Evolutionary conservation across 257 asterid genomes (phyloP).

Genomic region (Plectranthus barbatus): DNA sequence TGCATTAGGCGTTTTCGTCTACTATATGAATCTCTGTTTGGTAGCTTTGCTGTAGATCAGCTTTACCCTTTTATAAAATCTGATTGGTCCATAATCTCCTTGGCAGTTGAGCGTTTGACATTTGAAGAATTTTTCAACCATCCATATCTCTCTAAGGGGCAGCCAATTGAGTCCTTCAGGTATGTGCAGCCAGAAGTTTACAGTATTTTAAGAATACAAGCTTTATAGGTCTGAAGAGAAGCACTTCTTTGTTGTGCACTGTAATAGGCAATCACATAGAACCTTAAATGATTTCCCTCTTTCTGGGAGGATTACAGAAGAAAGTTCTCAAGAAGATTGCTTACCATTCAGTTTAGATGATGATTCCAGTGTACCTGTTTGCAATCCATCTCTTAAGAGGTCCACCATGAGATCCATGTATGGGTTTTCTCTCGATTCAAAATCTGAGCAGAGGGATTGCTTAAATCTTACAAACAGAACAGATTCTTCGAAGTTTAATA

Average conservation of each 20-base stretch:
- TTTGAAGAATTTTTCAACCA: conserved; percentile 92
- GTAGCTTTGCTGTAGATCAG: neutral
- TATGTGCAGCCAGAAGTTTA: conserved; percentile 21
- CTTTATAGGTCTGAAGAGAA: neutral
- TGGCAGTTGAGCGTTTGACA: conserved; percentile 77
- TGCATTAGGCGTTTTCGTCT: conserved; percentile 6
- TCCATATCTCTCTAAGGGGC: conserved; percentile 61
- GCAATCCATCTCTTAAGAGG: conserved; percentile 38
- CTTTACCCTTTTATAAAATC: neutral
- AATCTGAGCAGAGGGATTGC: conserved; percentile 34
- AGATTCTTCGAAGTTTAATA: conserved; percentile 26
- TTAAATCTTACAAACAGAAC: conserved; percentile 26
- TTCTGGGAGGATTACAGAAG: conserved; percentile 35
- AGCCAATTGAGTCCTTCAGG: conserved; percentile 48
- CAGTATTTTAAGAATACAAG: conserved; percentile 5
- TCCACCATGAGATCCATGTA: conserved; percentile 30
- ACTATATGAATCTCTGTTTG: neutral
- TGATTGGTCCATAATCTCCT: conserved; percentile 9
- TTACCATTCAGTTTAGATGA: conserved; percentile 67
- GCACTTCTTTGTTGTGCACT: conserved; percentile 22
- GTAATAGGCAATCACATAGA: conserved; percentile 43
- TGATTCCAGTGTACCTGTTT: conserved; percentile 41
- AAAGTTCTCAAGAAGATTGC: conserved; percentile 53
- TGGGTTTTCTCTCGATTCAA: conserved; percentile 51
- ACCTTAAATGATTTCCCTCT: conserved; percentile 41